A percentile compares a stretch with the other conserved stretches of the same genome.
phyloP scores from a whole-genome alignment of 352 stramenopile species.

The Nothophytophthora sp. region DNA sequence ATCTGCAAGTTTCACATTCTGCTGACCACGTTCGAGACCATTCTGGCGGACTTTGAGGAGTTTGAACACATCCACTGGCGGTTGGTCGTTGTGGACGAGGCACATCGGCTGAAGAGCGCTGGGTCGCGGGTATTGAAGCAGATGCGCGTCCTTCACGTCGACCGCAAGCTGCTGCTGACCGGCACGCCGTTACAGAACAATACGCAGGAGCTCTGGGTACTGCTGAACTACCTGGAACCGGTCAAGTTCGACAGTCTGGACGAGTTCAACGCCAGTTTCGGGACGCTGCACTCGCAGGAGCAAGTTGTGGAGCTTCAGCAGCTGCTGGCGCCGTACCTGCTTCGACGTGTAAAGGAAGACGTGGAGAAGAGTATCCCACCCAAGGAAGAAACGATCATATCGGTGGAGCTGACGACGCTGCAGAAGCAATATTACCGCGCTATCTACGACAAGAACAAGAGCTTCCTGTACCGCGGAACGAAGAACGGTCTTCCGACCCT shows the following conservation, averaged over 20 bases:
- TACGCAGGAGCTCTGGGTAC: slow-evolving; percentile 96
- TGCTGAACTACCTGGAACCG: slow-evolving; percentile 97
- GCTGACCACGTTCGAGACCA: slow-evolving; percentile 83
- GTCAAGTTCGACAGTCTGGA: slow-evolving; percentile 91
- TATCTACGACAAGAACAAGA: slow-evolving; percentile 99
- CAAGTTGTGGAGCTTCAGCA: slow-evolving; percentile 96
- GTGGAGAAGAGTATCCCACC: slow-evolving; percentile 96
- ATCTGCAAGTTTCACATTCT: slow-evolving; percentile 90
- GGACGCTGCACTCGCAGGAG: slow-evolving; percentile 90
- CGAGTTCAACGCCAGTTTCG: slow-evolving; percentile 93
- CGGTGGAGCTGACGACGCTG: slow-evolving; percentile 96
- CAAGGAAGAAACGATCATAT: slow-evolving; percentile 97
- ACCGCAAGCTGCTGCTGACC: slow-evolving; percentile 95
- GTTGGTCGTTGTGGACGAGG: slow-evolving; percentile 83
- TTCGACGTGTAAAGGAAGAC: slow-evolving; percentile 98
- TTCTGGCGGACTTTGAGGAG: slow-evolving; percentile 85
- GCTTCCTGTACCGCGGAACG: slow-evolving; percentile 92
- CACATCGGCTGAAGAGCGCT: slow-evolving; percentile 77
- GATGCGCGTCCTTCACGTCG: slow-evolving; percentile 84
- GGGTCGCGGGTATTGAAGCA: slow-evolving; percentile 87
- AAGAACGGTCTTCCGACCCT: slow-evolving; percentile 90
- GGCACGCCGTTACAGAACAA: slow-evolving; percentile 98
- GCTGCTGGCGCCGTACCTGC: slow-evolving; percentile 93
- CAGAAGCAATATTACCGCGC: slow-evolving; percentile 99
- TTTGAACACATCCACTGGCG: slow-evolving; percentile 88